Base-by-base conservation (phyloP, 1,139 yeast species). In the Blastobotrys raffinosifermentans region DNA sequence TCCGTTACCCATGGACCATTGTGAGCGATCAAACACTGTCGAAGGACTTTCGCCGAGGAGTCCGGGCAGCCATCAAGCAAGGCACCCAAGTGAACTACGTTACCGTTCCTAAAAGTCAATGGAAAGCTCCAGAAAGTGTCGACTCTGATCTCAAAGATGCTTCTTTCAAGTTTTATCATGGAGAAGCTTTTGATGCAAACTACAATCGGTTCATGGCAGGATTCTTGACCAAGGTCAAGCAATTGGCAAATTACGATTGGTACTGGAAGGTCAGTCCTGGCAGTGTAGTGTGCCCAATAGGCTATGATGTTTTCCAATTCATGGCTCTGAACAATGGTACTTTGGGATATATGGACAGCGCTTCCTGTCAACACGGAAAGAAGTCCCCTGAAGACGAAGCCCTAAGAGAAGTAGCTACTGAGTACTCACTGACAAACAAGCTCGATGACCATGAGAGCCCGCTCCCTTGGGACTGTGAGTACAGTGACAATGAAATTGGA, bases 241-340 rank as follows among this genome's bases (percentile, higher is more conserved):
- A 73, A 41, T 57, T 83, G 53, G 63, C 64, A 36, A 63, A 77
- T 43, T 72, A 60, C 51, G 63, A 61, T 44, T 83, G 79, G 64
- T 83, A 80, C 57, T 83, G 93, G 94, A 65, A 94, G 44, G 69
- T 83, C 27, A 94, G 83, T 57, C 94, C 94, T n/a, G 85, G 86
- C 1, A 65, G 70, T 21, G 81, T 77, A 53, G 80, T 65, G 53
- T 75, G 84, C 48, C 76, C 77, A 38, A 59, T 83, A 35, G 75
- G 82, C 44, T 83, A 83, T 53, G 94, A 83, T 49, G 79, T 83
- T 4, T 83, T 83, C 67, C 77, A 74, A 52, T 83, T 78, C 58
- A 73, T 83, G 80, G 73, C 73, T 46, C 73, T 67, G 19, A 77
- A 82, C 27, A 59, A 69, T 29, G 78, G 80, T 54, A 63, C 73